phyloP scores from a whole-genome alignment of 2,329 filamentous ascomycete species.

The Epichloe scottii region DNA sequence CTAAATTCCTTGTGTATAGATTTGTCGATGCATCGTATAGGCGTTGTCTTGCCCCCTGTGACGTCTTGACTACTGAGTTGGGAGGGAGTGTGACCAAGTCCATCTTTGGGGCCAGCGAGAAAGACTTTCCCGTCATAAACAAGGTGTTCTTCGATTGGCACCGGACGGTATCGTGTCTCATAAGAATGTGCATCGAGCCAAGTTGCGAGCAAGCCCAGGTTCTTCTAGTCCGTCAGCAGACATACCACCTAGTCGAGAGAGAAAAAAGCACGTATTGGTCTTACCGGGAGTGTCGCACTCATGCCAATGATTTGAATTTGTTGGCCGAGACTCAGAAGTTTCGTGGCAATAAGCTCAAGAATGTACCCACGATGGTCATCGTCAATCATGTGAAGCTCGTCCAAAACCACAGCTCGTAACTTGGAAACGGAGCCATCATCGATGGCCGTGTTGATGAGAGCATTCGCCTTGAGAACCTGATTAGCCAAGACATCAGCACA shows the following conservation, averaged over 20 bases:
- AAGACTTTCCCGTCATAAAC: conserved; percentile 61
- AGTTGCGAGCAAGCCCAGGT: conserved; percentile 53
- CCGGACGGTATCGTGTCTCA: conserved; percentile 57
- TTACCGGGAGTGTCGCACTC: conserved; percentile 64
- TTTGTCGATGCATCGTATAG: conserved; percentile 35
- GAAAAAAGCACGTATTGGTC: conserved; percentile 8
- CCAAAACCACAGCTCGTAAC: conserved; percentile 55
- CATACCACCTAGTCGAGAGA: background rate
- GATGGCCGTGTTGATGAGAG: conserved; percentile 60
- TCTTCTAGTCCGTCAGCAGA: conserved; percentile 30
- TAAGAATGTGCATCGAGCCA: conserved; percentile 64
- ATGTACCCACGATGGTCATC: conserved; percentile 66
- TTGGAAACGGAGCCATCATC: conserved; percentile 55
- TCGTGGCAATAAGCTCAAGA: conserved; percentile 61
- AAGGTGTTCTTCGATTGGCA: conserved; percentile 65
- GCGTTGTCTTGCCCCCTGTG: conserved; percentile 23
- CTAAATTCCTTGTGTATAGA: conserved; percentile 50
- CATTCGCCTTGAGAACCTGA: conserved; percentile 46
- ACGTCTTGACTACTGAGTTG: conserved; percentile 30
- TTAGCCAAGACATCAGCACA: background rate
- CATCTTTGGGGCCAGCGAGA: conserved; percentile 40
- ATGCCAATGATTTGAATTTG: conserved; percentile 62
- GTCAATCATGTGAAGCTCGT: conserved; percentile 74
- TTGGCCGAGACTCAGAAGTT: conserved; percentile 56
- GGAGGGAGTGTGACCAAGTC: conserved; percentile 43